These are phyloP conservation scores for Tuber aestivum DNA, from an alignment of 495 filamentous ascomycete genomes.

Conservation along the genomic window DNA sequence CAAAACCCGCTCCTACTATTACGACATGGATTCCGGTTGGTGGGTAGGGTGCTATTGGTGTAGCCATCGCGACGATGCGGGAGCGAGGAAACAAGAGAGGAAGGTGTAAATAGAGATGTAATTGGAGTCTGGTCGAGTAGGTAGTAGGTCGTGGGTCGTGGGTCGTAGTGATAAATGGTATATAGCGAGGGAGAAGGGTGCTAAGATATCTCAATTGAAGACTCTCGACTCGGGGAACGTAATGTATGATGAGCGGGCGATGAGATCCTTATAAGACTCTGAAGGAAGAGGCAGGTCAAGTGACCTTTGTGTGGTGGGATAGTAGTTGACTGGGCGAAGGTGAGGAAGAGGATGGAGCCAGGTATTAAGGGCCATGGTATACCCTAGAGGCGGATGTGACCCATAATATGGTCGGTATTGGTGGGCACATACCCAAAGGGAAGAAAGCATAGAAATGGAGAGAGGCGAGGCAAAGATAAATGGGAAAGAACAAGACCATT, in stretches of 20 bases:
- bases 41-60: slow-evolving; percentile 37
- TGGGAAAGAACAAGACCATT: not conserved
- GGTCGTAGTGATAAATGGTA: not conserved
- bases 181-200: not conserved
- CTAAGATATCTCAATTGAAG: not conserved
- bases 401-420: not conserved
- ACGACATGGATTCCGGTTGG: slow-evolving; percentile 56
- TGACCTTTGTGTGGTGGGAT: not conserved
- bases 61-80: slow-evolving; percentile 24
- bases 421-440: not conserved
- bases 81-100: not conserved
- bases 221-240: not conserved
- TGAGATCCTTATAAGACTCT: not conserved
- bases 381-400: not conserved
- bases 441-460: not conserved
- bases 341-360: not conserved
- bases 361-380: not conserved
- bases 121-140: not conserved
- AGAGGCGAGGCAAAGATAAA: too few relatives aligned
- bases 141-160: not conserved
- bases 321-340: not conserved
- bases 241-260: not conserved
- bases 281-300: not conserved
- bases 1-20: slow-evolving; percentile 60
- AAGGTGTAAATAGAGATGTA: not conserved